phyloP scores from a whole-genome alignment of 1,139 yeast genomes.

The Geotrichum bryndzae region DNA sequence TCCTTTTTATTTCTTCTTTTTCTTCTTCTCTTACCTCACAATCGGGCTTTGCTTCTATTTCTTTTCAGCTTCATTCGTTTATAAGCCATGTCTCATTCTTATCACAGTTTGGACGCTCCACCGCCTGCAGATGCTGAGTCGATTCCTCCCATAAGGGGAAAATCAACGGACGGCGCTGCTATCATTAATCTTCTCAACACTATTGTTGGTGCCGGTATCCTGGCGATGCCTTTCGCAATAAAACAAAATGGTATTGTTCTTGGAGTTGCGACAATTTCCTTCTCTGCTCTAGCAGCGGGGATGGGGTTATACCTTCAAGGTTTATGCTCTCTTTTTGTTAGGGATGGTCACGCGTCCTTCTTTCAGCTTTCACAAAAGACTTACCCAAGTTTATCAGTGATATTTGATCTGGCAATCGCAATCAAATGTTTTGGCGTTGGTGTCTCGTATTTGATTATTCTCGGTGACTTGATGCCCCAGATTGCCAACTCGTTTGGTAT shows the following conservation, averaged over 20 bases:
- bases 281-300: slow-evolving; percentile 76
- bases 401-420: slow-evolving; percentile 84
- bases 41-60: not conserved
- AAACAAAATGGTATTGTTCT: slow-evolving; percentile 73
- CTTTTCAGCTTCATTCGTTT: not conserved
- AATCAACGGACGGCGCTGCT: slow-evolving; percentile 23
- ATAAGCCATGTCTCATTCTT: not conserved
- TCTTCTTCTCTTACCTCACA: not conserved
- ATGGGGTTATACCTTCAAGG: slow-evolving; percentile 76
- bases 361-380: slow-evolving; percentile 78
- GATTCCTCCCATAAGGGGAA: not conserved
- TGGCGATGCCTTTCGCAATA: slow-evolving; percentile 89
- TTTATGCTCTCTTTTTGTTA: slow-evolving; percentile 62
- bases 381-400: slow-evolving; percentile 73
- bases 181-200: slow-evolving; percentile 38
- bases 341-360: slow-evolving; percentile 74
- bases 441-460: slow-evolving; percentile 76
- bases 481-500: slow-evolving; percentile 30
- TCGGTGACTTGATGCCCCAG: slow-evolving; percentile 85
- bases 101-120: not conserved
- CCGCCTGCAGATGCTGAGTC: not conserved
- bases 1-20: not conserved
- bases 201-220: slow-evolving; percentile 69
- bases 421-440: slow-evolving; percentile 93
- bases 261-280: slow-evolving; percentile 56